These are phyloP conservation scores for Teunomyces aglyptinius DNA, from an alignment of 805 yeast species.

Conservation along the genomic window DNA sequence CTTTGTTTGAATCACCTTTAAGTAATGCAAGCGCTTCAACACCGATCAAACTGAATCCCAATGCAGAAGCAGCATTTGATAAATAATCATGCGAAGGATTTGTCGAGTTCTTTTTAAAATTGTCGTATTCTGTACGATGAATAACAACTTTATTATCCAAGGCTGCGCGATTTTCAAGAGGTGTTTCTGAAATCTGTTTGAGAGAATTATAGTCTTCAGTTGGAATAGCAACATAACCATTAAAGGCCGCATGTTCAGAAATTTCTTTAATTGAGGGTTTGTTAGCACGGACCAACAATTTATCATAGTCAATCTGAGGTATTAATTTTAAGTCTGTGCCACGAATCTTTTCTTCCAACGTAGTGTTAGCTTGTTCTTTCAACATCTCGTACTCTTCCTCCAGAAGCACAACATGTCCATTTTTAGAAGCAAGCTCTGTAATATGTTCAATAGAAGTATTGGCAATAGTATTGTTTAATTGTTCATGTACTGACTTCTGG, in stretches of 20 bases:
- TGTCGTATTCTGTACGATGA: slow-evolving; percentile 2
- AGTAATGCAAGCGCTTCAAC: slow-evolving; percentile 11
- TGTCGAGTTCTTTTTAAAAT: slow-evolving; percentile 7
- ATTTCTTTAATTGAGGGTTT: slow-evolving; percentile 21
- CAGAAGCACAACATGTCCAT: slow-evolving; percentile 6
- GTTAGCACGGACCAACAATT: slow-evolving; percentile 14
- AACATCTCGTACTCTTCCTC: slow-evolving; percentile 7
- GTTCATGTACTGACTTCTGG: not conserved
- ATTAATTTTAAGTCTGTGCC: slow-evolving; percentile 20
- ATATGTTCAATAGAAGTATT: slow-evolving; percentile 7
- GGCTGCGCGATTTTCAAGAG: slow-evolving; percentile 4
- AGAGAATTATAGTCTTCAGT: slow-evolving; percentile 1
- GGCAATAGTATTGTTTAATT: not conserved
- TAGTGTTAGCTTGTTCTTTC: slow-evolving; percentile 7
- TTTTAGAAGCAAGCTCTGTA: slow-evolving; percentile 2
- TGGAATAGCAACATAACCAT: slow-evolving; percentile 26
- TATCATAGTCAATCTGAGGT: slow-evolving; percentile 20
- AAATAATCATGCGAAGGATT: slow-evolving; percentile 13
- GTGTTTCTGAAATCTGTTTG: not conserved
- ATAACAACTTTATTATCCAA: slow-evolving; percentile 4
- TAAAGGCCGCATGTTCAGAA: slow-evolving; percentile 20
- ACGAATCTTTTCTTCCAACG: slow-evolving; percentile 16
- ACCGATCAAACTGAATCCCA: slow-evolving; percentile 11
- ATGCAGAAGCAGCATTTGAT: slow-evolving; percentile 7
- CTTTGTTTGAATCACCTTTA: slow-evolving; percentile 13